Conservation (phyloP, 2,329 filamentous ascomycete species). For the Colletotrichum simmondsii region DNA sequence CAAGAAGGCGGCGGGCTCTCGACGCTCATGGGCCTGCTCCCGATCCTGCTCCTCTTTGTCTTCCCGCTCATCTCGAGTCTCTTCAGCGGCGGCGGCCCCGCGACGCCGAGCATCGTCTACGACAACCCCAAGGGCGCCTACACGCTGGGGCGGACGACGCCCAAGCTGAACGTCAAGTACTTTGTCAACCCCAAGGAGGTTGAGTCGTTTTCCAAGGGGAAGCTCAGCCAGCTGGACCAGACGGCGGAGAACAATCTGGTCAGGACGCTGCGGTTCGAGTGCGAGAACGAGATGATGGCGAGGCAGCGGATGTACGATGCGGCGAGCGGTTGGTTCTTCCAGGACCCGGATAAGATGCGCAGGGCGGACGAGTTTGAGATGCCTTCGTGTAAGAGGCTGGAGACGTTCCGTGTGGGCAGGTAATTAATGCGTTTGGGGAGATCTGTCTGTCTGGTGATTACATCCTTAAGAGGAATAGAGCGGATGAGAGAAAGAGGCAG, state of each 20-base stretch:
- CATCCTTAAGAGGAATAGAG: not conserved
- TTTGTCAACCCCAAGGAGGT: constrained; percentile 86
- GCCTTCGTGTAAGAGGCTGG: constrained; percentile 64
- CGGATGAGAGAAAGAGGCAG: not conserved
- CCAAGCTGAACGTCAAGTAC: constrained; percentile 80
- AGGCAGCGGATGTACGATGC: constrained; percentile 78
- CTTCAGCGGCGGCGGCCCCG: constrained; percentile 69
- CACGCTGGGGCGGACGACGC: constrained; percentile 78
- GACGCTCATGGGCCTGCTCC: constrained; percentile 80
- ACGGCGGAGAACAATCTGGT: constrained; percentile 81
- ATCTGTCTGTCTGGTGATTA: no score
- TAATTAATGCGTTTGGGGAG: not conserved
- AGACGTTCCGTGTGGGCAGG: constrained; percentile 49
- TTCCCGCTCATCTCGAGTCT: constrained; percentile 85
- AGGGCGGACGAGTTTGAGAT: constrained; percentile 67
- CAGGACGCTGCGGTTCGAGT: constrained; percentile 73
- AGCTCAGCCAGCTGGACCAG: constrained; percentile 80
- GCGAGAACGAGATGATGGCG: constrained; percentile 76
- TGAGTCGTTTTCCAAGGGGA: constrained; percentile 72
- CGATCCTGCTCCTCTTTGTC: constrained; percentile 89
- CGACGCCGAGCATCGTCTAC: constrained; percentile 79
- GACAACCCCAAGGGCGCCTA: constrained; percentile 77
- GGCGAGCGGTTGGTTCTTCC: constrained; percentile 88
- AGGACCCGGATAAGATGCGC: constrained; percentile 82
- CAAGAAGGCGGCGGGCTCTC: constrained; percentile 63